phyloP scores from a whole-genome alignment of 2,329 filamentous ascomycete species.

The Alternaria sp. region DNA sequence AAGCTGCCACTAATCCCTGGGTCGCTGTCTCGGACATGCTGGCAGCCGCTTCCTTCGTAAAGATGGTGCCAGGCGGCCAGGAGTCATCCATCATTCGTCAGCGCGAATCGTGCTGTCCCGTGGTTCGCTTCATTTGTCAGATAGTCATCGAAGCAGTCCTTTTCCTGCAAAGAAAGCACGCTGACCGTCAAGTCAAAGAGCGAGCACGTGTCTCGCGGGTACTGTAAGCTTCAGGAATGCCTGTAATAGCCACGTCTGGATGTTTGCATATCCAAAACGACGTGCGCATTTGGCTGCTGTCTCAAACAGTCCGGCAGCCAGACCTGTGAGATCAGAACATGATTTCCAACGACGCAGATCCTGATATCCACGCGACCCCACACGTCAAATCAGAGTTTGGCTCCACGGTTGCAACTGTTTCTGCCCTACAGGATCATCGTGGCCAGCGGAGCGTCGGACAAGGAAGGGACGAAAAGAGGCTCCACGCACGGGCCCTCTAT shows the following conservation, averaged over 20 bases:
- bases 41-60: constrained; percentile 20
- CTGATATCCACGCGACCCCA: constrained; percentile 18
- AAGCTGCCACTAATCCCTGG: constrained; percentile 24
- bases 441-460: constrained; percentile 3
- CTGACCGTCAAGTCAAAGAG: neutral
- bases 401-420: constrained; percentile 1
- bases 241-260: neutral
- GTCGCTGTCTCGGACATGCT: constrained; percentile 23
- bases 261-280: neutral
- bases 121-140: constrained; percentile 11
- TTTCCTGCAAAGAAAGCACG: neutral
- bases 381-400: constrained; percentile 11
- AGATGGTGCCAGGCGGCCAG: neutral
- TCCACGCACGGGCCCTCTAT: neutral
- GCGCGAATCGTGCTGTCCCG: constrained; percentile 18
- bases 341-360: neutral
- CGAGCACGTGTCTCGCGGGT: neutral
- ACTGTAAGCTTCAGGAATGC: neutral
- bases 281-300: neutral
- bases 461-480: neutral
- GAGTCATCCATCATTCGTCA: constrained; percentile 21
- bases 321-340: neutral
- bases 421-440: neutral
- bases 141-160: neutral
- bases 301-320: neutral